A percentile compares a stretch with the other conserved stretches of the same genome.
Evolutionary conservation across 1,284 basidiomycete species (phyloP).

Genomic region (Pseudozyma tsukubaensis): DNA sequence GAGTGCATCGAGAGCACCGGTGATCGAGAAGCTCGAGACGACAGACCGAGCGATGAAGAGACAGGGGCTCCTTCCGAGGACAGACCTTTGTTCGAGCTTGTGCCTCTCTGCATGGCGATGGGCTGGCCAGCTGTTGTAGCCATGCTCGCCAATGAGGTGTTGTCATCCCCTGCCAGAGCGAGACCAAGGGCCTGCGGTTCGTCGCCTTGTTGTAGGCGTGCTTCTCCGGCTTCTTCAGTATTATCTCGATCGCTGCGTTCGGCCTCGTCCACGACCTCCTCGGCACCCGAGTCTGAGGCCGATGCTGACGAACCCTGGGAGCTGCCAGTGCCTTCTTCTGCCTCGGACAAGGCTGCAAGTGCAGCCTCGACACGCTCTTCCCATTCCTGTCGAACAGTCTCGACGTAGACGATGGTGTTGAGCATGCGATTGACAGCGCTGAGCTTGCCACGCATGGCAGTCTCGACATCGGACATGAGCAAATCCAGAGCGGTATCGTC

Average conservation of each 20-base stretch:
- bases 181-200: constrained; percentile 3
- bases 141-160: not conserved
- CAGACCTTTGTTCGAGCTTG: constrained; percentile 16
- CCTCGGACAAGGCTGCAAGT: constrained; percentile 72
- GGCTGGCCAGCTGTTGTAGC: not conserved
- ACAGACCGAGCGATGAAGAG: constrained; percentile 14
- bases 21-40: constrained; percentile 11
- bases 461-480: constrained; percentile 85
- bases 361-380: constrained; percentile 82
- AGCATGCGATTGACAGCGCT: constrained; percentile 96
- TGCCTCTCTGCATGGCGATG: constrained; percentile 24
- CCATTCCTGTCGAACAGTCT: constrained; percentile 97
- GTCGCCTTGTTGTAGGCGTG: constrained; percentile 51
- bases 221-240: constrained; percentile 40
- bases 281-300: constrained; percentile 26
- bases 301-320: constrained; percentile 29
- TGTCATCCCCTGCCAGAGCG: not conserved
- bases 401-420: constrained; percentile 96
- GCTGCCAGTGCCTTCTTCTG: constrained; percentile 40
- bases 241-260: constrained; percentile 60
- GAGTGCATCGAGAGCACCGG: constrained; percentile 13
- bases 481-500: constrained; percentile 84
- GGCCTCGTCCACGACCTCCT: constrained; percentile 71
- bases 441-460: constrained; percentile 89
- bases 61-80: constrained; percentile 15